Conservation (phyloP, 2,329 filamentous ascomycete genomes). For the Trichoderma sp. region DNA sequence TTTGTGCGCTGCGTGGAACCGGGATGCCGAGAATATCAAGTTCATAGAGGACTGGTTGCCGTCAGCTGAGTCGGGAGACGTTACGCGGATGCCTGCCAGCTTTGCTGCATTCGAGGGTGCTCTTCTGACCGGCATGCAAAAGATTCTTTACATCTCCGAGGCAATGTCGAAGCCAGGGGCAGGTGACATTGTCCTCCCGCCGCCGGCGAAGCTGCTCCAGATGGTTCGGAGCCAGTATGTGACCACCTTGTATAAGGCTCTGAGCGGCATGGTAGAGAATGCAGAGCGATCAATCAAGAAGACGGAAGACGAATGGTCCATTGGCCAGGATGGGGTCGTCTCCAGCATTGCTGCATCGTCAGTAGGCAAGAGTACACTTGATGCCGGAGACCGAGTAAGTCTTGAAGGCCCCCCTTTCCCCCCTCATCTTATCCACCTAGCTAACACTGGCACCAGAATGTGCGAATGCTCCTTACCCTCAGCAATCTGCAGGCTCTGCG, state of each 20-base stretch:
- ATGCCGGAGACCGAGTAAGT: slow-evolving; percentile 56
- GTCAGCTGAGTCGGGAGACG: slow-evolving; percentile 73
- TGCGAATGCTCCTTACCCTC: slow-evolving; percentile 89
- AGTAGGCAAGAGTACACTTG: slow-evolving; percentile 46
- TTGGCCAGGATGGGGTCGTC: slow-evolving; percentile 42
- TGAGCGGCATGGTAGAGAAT: slow-evolving; percentile 96
- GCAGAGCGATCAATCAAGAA: slow-evolving; percentile 72
- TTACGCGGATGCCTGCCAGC: slow-evolving; percentile 85
- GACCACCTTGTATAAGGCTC: slow-evolving; percentile 85
- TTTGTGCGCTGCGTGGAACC: slow-evolving; percentile 86
- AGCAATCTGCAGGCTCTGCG: slow-evolving; percentile 87
- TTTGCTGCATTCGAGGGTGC: slow-evolving; percentile 84
- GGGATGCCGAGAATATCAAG: slow-evolving; percentile 89
- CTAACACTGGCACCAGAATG: slow-evolving; percentile 57
- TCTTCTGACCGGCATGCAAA: slow-evolving; percentile 83
- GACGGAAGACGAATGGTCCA: slow-evolving; percentile 60
- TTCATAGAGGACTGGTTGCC: slow-evolving; percentile 91
- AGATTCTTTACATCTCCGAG: slow-evolving; percentile 89
- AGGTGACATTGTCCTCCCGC: slow-evolving; percentile 76
- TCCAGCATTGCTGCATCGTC: slow-evolving; percentile 34
- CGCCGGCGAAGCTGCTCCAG: slow-evolving; percentile 80
- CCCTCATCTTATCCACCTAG: neutral
- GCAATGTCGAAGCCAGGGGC: slow-evolving; percentile 71
- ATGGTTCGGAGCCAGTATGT: slow-evolving; percentile 92
- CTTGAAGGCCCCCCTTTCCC: neutral